Percentiles rank a stretch among this genome's conserved stretches.
These are phyloP conservation scores for Henningerozyma blattae DNA, from an alignment of 805 yeast species.

Conservation along the genomic window DNA sequence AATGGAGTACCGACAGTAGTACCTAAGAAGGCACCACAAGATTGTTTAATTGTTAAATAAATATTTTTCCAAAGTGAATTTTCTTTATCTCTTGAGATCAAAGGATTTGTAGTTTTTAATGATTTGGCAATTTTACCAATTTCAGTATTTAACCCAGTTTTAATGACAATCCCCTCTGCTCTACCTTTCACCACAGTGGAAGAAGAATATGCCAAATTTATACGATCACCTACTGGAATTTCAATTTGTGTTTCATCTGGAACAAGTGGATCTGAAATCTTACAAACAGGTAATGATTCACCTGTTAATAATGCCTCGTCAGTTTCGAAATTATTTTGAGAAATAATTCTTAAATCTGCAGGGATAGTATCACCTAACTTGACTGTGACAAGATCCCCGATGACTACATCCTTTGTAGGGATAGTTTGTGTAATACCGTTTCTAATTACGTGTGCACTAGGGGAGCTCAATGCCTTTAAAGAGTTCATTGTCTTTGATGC, in stretches of 20 bases:
- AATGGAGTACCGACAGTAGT: conserved; percentile 72
- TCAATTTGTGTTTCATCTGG: conserved; percentile 14
- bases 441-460: conserved; percentile 81
- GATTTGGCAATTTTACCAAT: conserved; percentile 94
- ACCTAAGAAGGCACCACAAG: conserved; percentile 61
- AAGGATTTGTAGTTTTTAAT: conserved; percentile 26
- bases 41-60: conserved; percentile 34
- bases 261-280: conserved; percentile 35
- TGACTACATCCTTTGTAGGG: conserved; percentile 76
- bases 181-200: conserved; percentile 92
- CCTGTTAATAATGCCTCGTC: conserved; percentile 95
- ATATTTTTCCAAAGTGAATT: conserved; percentile 29
- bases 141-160: conserved; percentile 84
- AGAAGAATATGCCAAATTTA: conserved; percentile 84
- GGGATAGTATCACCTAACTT: conserved; percentile 93
- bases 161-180: conserved; percentile 84
- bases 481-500: conserved; percentile 93
- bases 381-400: conserved; percentile 87
- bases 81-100: conserved; percentile 27
- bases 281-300: conserved; percentile 78
- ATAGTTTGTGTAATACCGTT: conserved; percentile 62
- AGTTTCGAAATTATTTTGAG: conserved; percentile 65
- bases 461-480: conserved; percentile 83
- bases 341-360: conserved; percentile 77
- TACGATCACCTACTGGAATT: conserved; percentile 55